These are phyloP conservation scores for Xylariaceae sp. DNA, from an alignment of 2,329 filamentous ascomycete genomes.

Conservation along the genomic window DNA sequence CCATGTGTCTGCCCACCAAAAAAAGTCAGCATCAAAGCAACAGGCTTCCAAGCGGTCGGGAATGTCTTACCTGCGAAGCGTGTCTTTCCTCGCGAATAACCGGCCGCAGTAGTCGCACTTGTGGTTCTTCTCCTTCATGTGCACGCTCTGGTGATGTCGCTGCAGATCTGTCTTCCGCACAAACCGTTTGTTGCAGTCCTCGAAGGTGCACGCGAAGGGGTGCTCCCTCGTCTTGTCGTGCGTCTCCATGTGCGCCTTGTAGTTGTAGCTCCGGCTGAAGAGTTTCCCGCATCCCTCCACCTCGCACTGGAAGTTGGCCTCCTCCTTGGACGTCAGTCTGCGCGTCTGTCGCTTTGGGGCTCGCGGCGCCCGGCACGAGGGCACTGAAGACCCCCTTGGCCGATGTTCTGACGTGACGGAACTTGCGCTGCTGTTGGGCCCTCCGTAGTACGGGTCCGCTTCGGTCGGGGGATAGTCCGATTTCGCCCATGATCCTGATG, in stretches of 20 bases:
- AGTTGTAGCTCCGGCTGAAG: conserved; percentile 82
- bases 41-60: neutral
- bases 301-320: conserved; percentile 67
- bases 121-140: conserved; percentile 67
- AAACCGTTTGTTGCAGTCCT: conserved; percentile 69
- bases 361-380: conserved; percentile 23
- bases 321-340: conserved; percentile 60
- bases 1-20: conserved; percentile 60
- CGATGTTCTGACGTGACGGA: conserved; percentile 29
- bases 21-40: neutral
- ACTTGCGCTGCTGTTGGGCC: conserved; percentile 19
- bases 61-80: conserved; percentile 66
- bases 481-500: conserved; percentile 38
- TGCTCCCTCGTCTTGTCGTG: conserved; percentile 72
- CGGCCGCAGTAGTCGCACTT: conserved; percentile 67
- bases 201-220: conserved; percentile 62
- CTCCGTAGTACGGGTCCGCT: conserved; percentile 33
- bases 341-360: conserved; percentile 40
- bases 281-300: conserved; percentile 68
- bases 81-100: conserved; percentile 76
- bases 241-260: conserved; percentile 79
- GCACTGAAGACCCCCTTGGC: conserved; percentile 20
- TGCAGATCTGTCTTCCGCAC: conserved; percentile 77
- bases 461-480: conserved; percentile 37
- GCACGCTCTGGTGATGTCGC: conserved; percentile 61